Base-by-base conservation (phyloP, 495 filamentous ascomycete genomes). In the Eremomyces bilateralis region DNA sequence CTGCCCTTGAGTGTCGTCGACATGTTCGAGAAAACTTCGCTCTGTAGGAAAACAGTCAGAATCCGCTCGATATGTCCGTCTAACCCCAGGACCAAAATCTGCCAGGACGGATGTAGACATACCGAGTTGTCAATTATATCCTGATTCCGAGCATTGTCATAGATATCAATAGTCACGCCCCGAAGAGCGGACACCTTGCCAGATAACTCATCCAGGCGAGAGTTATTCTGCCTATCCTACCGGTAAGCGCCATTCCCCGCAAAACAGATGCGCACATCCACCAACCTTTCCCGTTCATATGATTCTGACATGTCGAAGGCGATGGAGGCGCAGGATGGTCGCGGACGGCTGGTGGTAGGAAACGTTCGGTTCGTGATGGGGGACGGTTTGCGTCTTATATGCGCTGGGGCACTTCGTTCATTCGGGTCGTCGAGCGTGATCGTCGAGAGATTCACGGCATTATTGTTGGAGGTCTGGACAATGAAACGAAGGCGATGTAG, bases 111-210 rank as follows among this genome's bases (percentile, higher is more conserved):
- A 19, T 16, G n/a, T 15, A 27, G 15, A 29, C n/a, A n/a, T n/a
- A n/a, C n/a, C n/a, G 79, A 80, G 45, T 69, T 65, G 52, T 95
- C 82, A 38, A 97, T 78, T 19, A 88, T 64, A 34, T 75, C 69
- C 48, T 93, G 84, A 46, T 76, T 69, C 25, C 80, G 67, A 25
- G 88, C 88, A 50, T 83, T 78, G 58, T 94, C 83, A 59, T 94
- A 91, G 51, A 97, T 97, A 58, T 95, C 80, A 29, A 94, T 71
- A n/a, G 88, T 97, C n/a, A 97, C 82, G 43, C 74, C 74, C 47
- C 84, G 83, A 34, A 97, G 67, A 21, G 82, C 80, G 29, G 79
- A 79, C 20, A 94, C 81, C 55, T 97, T 97, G 18, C 66, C 64
- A 12, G 79, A 73, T 16, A 97, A 75, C 47, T 90, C 83, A 46